phyloP scores from a whole-genome alignment of 371 early-diverging fungal genomes.

The Syncephalastrum sp. region DNA sequence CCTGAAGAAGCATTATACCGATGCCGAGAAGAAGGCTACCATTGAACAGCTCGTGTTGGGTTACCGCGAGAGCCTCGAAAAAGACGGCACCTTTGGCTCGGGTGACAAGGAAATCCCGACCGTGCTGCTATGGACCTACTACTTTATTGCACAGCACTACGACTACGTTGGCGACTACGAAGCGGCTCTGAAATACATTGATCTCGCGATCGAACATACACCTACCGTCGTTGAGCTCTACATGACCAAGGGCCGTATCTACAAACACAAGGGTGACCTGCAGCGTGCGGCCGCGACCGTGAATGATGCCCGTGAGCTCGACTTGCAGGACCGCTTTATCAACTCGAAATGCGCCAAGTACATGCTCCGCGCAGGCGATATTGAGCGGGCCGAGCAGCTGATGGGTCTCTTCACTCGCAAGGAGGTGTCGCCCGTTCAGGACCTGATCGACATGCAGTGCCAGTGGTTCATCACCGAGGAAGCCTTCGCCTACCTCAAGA shows the following conservation, averaged over 20 bases:
- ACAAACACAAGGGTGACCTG: slow-evolving; percentile 86
- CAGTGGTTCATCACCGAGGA: slow-evolving; percentile 82
- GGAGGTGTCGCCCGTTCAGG: slow-evolving; percentile 79
- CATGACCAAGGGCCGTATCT: slow-evolving; percentile 92
- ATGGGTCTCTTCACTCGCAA: slow-evolving; percentile 79
- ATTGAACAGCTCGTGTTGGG: slow-evolving; percentile 67
- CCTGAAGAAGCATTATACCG: slow-evolving; percentile 70
- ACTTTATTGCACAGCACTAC: slow-evolving; percentile 87
- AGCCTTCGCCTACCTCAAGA: slow-evolving; percentile 69
- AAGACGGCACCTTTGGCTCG: slow-evolving; percentile 39
- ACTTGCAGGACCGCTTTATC: slow-evolving; percentile 93
- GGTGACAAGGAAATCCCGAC: slow-evolving; percentile 74
- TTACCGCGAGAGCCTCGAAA: slow-evolving; percentile 58
- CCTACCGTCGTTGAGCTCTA: slow-evolving; percentile 89
- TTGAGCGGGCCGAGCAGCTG: slow-evolving; percentile 83
- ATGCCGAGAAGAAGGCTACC: slow-evolving; percentile 64
- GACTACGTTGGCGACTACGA: slow-evolving; percentile 66
- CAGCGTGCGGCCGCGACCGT: slow-evolving; percentile 68
- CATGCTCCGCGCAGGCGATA: slow-evolving; percentile 79
- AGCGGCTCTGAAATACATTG: slow-evolving; percentile 73
- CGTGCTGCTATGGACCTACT: slow-evolving; percentile 83
- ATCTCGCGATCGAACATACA: slow-evolving; percentile 82
- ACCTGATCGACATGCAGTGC: slow-evolving; percentile 90
- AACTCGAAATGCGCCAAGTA: slow-evolving; percentile 96
- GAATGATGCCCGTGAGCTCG: slow-evolving; percentile 87